These are phyloP conservation scores for Calocybe gangraenosa DNA, from an alignment of 768 basidiomycete genomes.

Conservation along the genomic window DNA sequence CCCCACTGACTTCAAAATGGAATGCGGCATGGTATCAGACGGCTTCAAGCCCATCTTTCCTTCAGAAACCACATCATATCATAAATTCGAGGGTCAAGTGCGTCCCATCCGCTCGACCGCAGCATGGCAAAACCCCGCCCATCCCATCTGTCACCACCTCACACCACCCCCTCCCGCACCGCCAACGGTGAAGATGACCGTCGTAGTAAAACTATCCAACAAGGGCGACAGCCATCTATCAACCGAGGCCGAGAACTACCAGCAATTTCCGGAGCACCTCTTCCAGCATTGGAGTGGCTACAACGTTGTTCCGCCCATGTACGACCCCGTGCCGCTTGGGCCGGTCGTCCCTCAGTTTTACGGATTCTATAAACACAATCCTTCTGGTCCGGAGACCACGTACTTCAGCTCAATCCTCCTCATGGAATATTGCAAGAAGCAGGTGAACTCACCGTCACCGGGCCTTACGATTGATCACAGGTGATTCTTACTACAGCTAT, in stretches of 20 bases:
- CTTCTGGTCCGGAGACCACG: background rate
- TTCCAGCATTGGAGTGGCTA: slow-evolving; percentile 49
- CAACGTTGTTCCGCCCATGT: slow-evolving; percentile 38
- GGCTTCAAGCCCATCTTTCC: too few relatives aligned
- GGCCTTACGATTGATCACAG: slow-evolving; percentile 32
- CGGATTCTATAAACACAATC: slow-evolving; percentile 42
- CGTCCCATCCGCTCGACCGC: slow-evolving; percentile 20
- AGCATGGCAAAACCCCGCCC: slow-evolving; percentile 26
- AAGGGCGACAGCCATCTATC: slow-evolving; percentile 32
- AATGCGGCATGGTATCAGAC: background rate
- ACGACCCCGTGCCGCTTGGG: slow-evolving; percentile 40
- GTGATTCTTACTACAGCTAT: slow-evolving; percentile 13
- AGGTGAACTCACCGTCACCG: slow-evolving; percentile 19
- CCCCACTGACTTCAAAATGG: background rate
- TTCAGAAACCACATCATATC: background rate
- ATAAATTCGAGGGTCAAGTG: slow-evolving; percentile 11
- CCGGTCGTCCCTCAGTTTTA: slow-evolving; percentile 62
- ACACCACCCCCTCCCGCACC: slow-evolving; percentile 17
- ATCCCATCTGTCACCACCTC: slow-evolving; percentile 28
- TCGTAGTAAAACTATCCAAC: slow-evolving; percentile 41
- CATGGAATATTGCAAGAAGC: slow-evolving; percentile 36
- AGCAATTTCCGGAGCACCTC: slow-evolving; percentile 38
- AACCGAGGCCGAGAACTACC: slow-evolving; percentile 40
- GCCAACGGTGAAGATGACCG: slow-evolving; percentile 34
- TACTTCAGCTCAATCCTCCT: slow-evolving; percentile 40